These are phyloP conservation scores for Pichia thaimueangensis DNA, from an alignment of 805 yeast species.

Conservation along the genomic window DNA sequence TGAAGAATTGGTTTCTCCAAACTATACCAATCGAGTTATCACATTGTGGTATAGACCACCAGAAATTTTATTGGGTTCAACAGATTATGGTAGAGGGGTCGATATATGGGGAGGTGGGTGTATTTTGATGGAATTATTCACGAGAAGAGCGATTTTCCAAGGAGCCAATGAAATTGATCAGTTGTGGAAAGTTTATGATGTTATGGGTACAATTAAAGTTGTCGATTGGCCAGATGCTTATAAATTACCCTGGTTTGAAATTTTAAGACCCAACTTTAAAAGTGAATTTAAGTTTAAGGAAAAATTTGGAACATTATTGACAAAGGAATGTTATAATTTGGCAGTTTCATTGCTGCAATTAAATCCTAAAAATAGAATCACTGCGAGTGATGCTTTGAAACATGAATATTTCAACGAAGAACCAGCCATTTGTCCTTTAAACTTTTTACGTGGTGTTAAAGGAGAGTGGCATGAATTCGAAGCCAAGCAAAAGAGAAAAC, in stretches of 20 bases:
- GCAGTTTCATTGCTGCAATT: constrained; percentile 57
- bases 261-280: constrained; percentile 55
- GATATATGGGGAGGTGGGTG: constrained; percentile 99
- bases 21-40: constrained; percentile 91
- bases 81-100: constrained; percentile 83
- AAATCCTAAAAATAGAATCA: constrained; percentile 62
- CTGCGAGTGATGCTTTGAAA: constrained; percentile 62
- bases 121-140: constrained; percentile 73
- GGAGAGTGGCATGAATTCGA: constrained; percentile 99
- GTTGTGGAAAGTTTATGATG: constrained; percentile 62
- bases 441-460: constrained; percentile 45
- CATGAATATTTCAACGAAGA: constrained; percentile 67
- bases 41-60: constrained; percentile 98
- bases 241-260: constrained; percentile 86
- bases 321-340: constrained; percentile 54
- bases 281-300: constrained; percentile 35
- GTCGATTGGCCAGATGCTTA: constrained; percentile 75
- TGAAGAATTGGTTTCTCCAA: constrained; percentile 49
- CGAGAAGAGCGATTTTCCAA: constrained; percentile 70
- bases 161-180: constrained; percentile 88
- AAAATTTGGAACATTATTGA: constrained; percentile 35
- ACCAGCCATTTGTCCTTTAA: constrained; percentile 58
- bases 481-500: constrained; percentile 68
- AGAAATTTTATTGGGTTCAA: constrained; percentile 82
- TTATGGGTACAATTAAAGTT: constrained; percentile 80